Conservation (phyloP, 768 basidiomycete genomes). For the Trametes villosa region DNA sequence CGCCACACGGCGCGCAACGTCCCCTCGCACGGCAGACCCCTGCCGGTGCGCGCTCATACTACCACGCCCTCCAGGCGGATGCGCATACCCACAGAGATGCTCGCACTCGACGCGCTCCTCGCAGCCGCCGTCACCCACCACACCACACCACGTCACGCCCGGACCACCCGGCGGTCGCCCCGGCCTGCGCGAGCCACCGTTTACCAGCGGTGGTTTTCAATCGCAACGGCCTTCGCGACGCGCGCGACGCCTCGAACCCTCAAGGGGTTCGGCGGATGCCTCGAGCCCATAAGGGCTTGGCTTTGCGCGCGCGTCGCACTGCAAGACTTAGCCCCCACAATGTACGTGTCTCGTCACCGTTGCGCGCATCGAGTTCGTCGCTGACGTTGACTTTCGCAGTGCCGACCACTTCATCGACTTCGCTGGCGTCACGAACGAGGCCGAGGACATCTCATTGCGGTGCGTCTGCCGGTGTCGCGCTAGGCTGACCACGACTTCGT, state of each 20-base stretch:
- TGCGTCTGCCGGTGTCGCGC: no score
- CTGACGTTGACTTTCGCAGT: background rate
- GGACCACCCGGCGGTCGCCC: constrained; percentile 3
- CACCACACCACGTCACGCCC: background rate
- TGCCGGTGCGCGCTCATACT: no score
- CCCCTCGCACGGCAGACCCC: no score
- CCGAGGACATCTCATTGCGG: no score
- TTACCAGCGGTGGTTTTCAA: background rate
- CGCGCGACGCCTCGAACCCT: background rate
- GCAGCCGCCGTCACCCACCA: background rate
- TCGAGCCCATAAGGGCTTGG: background rate
- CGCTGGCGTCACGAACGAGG: no score
- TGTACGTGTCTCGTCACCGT: background rate
- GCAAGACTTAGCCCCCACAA: background rate
- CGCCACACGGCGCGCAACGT: no score
- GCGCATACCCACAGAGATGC: no score
- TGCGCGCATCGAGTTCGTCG: background rate
- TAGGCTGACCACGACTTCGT: no score
- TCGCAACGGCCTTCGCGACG: constrained; percentile 6
- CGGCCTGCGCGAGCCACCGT: background rate
- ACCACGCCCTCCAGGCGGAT: no score
- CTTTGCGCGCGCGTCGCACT: background rate
- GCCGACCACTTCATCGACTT: no score
- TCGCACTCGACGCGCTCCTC: no score
- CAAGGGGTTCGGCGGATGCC: background rate